Evolutionary conservation across 2,329 filamentous ascomycete species (phyloP).

Genomic region (Immersiporthe knoxdaviesiana): DNA sequence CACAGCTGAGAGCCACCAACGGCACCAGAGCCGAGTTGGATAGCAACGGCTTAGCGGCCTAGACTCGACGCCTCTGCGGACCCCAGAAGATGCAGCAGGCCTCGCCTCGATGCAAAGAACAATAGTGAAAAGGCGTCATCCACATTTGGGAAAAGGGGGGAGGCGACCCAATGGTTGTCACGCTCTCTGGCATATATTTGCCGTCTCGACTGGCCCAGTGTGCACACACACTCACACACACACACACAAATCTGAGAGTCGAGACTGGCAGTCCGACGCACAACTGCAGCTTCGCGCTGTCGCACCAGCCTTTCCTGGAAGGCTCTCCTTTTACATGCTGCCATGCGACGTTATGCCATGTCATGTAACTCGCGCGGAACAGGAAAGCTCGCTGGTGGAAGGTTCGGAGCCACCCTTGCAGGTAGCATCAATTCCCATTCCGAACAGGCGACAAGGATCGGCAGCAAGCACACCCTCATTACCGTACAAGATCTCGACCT

Average conservation of each 20-base stretch:
- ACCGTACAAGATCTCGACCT: neutral
- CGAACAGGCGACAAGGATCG: neutral
- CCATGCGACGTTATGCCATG: constrained; percentile 18
- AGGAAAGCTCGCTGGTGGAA: neutral
- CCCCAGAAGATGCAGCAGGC: neutral
- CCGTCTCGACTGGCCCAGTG: constrained; percentile 2
- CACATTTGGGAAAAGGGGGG: neutral
- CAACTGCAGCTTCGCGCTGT: neutral
- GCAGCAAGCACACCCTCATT: neutral
- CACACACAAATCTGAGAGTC: neutral
- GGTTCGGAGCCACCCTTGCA: neutral
- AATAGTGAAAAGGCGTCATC: constrained; percentile 8
- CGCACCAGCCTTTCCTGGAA: constrained; percentile 1
- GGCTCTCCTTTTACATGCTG: neutral
- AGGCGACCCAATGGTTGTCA: neutral
- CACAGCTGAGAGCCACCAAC: constrained; percentile 3
- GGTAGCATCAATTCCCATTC: neutral
- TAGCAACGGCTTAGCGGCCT: constrained; percentile 18
- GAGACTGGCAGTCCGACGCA: neutral
- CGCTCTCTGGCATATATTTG: constrained; percentile 7
- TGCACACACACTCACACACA: no score
- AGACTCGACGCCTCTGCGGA: neutral
- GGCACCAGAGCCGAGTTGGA: constrained; percentile 9
- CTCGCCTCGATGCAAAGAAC: constrained; percentile 6
- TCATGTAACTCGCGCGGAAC: constrained; percentile 5